These are phyloP conservation scores for Rubia balearica DNA, from an alignment of 305 asterid species.

Conservation along the genomic window DNA sequence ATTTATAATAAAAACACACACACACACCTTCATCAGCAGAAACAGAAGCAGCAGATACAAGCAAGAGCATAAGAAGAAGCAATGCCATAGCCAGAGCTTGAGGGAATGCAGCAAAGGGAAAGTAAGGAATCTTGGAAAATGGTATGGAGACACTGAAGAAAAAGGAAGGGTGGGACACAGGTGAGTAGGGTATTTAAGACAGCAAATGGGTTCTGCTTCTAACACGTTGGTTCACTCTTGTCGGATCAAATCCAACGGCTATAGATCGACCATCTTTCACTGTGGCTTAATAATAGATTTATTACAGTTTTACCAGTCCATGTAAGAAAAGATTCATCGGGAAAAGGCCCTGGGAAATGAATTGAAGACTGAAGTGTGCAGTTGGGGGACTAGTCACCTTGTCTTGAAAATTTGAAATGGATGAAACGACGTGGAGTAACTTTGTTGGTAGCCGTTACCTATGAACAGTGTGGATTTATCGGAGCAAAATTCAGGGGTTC, in stretches of 20 bases:
- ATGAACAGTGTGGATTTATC: neutral
- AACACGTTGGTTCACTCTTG: slow-evolving; percentile 9
- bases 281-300: neutral
- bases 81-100: slow-evolving; percentile 9
- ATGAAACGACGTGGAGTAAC: neutral
- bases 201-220: slow-evolving; percentile 6
- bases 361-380: slow-evolving; percentile 13
- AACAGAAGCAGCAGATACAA: slow-evolving; percentile 13
- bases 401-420: slow-evolving; percentile 13
- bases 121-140: neutral
- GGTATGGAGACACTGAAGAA: slow-evolving; percentile 1
- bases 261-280: slow-evolving; percentile 10
- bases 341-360: slow-evolving; percentile 10
- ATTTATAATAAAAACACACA: neutral
- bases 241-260: slow-evolving; percentile 14
- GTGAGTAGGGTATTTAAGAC: slow-evolving; percentile 9
- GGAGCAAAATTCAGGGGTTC: neutral
- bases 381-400: slow-evolving; percentile 3
- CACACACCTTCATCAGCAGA: slow-evolving; percentile 15
- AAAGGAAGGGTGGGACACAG: slow-evolving; percentile 8
- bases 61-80: slow-evolving; percentile 12
- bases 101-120: neutral
- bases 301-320: neutral
- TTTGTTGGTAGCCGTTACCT: slow-evolving; percentile 13
- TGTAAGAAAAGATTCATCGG: neutral